Evolutionary conservation across 176 grass and related monocot species (phyloP).

Genomic region (Melocanna baccifera): DNA sequence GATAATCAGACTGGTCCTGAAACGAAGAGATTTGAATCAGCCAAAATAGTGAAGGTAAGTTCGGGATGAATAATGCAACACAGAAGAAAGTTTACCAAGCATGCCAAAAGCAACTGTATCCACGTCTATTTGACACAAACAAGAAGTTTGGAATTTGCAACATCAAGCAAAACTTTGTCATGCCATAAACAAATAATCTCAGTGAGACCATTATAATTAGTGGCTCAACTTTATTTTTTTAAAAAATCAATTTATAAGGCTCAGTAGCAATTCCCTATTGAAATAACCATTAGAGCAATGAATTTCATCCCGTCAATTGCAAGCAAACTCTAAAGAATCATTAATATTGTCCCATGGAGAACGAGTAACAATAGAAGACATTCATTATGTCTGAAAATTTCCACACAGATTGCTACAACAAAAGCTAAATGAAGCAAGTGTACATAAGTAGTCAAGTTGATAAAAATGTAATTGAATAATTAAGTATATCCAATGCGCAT

Average conservation of each 20-base stretch:
- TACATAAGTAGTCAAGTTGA: background rate
- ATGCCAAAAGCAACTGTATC: background rate
- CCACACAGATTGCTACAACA: background rate
- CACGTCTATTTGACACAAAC: background rate
- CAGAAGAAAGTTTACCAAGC: background rate
- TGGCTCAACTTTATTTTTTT: background rate
- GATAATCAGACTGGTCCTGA: constrained; percentile 56
- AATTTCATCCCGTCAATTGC: background rate
- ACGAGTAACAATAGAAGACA: background rate
- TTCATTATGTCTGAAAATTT: background rate
- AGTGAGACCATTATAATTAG: background rate
- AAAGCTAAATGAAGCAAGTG: constrained; percentile 13
- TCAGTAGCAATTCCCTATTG: background rate
- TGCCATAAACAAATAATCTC: background rate
- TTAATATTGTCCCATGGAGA: background rate
- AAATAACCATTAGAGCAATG: background rate
- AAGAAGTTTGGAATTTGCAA: background rate
- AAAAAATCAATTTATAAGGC: background rate
- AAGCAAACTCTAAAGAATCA: background rate
- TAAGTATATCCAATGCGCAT: background rate
- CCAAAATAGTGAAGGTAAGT: background rate
- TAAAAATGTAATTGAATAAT: background rate
- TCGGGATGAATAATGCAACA: background rate
- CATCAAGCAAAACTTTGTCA: background rate
- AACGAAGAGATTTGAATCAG: constrained; percentile 12